These are phyloP conservation scores for Starmerella davenportii DNA, from an alignment of 805 yeast species.

Conservation along the genomic window DNA sequence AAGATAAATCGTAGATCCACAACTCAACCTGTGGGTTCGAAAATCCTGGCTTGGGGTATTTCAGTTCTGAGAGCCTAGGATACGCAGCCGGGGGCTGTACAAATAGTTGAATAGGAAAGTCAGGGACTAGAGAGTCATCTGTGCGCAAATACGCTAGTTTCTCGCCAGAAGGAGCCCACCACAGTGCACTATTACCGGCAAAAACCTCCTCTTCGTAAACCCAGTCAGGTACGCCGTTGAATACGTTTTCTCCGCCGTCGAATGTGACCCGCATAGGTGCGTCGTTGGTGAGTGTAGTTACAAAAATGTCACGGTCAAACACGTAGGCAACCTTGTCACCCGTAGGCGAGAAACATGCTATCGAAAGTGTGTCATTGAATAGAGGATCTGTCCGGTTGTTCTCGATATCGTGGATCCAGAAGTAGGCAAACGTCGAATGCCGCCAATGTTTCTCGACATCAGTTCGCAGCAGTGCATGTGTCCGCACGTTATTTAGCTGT, in stretches of 20 bases:
- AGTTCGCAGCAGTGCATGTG: constrained; percentile 38
- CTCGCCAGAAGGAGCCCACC: constrained; percentile 78
- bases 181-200: constrained; percentile 47
- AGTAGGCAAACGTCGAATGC: constrained; percentile 45
- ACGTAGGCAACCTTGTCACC: constrained; percentile 52
- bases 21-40: constrained; percentile 51
- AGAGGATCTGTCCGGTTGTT: constrained; percentile 23
- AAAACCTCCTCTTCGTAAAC: constrained; percentile 84
- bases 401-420: constrained; percentile 40
- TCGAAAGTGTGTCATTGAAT: constrained; percentile 24
- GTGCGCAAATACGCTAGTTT: constrained; percentile 45
- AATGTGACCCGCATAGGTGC: constrained; percentile 34
- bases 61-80: constrained; percentile 42
- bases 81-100: constrained; percentile 26
- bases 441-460: constrained; percentile 40
- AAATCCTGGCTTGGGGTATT: constrained; percentile 74
- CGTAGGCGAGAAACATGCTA: constrained; percentile 59
- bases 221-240: constrained; percentile 89
- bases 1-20: constrained; percentile 29
- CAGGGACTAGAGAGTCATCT: constrained; percentile 59
- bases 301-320: constrained; percentile 47
- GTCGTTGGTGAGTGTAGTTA: constrained; percentile 23
- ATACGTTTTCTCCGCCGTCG: constrained; percentile 54
- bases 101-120: constrained; percentile 56
- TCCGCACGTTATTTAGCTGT: constrained; percentile 29